Evolutionary conservation across 768 basidiomycete species (phyloP), one percentile per base, ranked within the genome.

Genomic region (Phlebiopsis flavidoalba): DNA sequence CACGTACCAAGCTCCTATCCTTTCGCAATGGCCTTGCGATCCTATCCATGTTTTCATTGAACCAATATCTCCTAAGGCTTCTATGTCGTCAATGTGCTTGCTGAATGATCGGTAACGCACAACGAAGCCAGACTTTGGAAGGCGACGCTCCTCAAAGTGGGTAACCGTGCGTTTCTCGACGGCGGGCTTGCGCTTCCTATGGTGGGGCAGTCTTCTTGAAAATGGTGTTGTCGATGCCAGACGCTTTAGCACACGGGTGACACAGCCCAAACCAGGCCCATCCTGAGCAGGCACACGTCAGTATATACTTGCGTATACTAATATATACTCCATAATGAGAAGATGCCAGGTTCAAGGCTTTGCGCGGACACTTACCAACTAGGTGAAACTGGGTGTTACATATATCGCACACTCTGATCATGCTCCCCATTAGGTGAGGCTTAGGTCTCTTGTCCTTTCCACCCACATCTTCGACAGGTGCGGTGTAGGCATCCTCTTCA

Each of bases 321-420:
- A 31, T 3, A 31, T 31, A 6, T n/a, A n/a, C n/a, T n/a, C n/a
- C n/a, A n/a, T n/a, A n/a, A n/a, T n/a, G n/a, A n/a, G n/a, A n/a
- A n/a, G n/a, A n/a, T n/a, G n/a, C n/a, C n/a, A n/a, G n/a, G n/a
- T n/a, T n/a, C n/a, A n/a, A n/a, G n/a, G n/a, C n/a, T n/a, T n/a
- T n/a, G n/a, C n/a, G n/a, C n/a, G n/a, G n/a, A 53, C 6, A 80
- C 86, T 60, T 72, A 97, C 96, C 69, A n/a, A 95, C 90, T 15
- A n/a, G n/a, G 92, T 93, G 70, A 96, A n/a, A 97, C 65, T 88
- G 85, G 60, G 89, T 87, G 54, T 81, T 79, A 71, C 96, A 99
- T 58, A 82, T 81, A 82, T 81, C 1, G 86, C 91, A 69, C 97
- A 99, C 7, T 80, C 76, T 64, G n/a, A 86, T 86, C 58, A 95